Conservation (phyloP, 2,329 filamentous ascomycete genomes). For the Juglanconis oblonga region DNA sequence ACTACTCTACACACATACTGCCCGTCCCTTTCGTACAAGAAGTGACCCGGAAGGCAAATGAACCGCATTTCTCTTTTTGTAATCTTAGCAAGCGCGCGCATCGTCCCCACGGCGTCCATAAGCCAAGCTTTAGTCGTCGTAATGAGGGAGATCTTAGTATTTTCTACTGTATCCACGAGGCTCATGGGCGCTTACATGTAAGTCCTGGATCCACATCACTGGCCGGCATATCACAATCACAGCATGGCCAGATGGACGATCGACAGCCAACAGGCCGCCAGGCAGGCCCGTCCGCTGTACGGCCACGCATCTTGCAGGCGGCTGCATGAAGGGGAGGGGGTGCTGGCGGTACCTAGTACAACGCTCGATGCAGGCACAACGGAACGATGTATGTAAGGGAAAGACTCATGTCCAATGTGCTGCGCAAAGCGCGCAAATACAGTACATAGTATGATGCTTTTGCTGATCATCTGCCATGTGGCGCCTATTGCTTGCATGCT, state of each 20-base stretch:
- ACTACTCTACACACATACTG: background rate
- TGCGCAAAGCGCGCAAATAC: no score
- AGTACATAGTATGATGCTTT: background rate
- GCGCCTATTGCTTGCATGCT: background rate
- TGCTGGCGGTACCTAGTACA: no score
- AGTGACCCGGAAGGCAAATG: background rate
- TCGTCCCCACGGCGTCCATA: background rate
- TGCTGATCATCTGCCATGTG: background rate
- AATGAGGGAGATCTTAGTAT: no score
- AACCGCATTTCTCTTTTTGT: background rate
- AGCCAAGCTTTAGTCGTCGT: no score
- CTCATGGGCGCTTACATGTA: background rate
- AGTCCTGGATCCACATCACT: background rate
- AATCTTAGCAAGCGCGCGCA: slow-evolving; percentile 1
- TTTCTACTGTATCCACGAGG: background rate
- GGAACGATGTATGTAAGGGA: no score
- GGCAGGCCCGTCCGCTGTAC: background rate
- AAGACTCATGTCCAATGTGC: background rate
- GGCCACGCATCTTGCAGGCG: background rate
- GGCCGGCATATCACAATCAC: background rate
- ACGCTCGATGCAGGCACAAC: no score
- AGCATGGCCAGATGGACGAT: background rate
- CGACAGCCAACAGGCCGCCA: background rate
- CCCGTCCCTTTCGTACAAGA: background rate
- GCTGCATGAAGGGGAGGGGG: background rate